These are phyloP conservation scores for Apiotrichum gamsii DNA, from an alignment of 1,284 basidiomycete genomes.

Conservation along the genomic window DNA sequence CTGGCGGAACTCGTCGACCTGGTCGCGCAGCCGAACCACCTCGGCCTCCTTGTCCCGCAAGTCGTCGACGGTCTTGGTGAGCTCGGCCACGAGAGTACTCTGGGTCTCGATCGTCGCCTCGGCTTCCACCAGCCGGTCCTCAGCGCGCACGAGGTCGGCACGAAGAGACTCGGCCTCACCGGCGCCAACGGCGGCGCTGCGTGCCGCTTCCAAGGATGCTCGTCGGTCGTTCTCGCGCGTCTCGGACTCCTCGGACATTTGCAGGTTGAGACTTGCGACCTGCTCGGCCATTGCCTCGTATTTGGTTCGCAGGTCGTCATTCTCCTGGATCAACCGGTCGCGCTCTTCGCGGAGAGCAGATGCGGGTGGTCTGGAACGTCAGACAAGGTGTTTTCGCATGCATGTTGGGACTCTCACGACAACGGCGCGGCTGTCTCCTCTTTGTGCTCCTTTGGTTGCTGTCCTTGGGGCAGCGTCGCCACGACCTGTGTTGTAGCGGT, in stretches of 20 bases:
- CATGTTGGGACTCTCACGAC: constrained; percentile 2
- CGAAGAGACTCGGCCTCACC: constrained; percentile 70
- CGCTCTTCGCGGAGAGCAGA: constrained; percentile 28
- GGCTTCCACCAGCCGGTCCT: constrained; percentile 72
- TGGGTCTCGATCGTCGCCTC: constrained; percentile 76
- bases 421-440: not conserved
- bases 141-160: constrained; percentile 58
- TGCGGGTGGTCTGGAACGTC: constrained; percentile 7
- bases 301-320: constrained; percentile 33
- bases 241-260: constrained; percentile 16
- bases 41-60: constrained; percentile 72
- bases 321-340: constrained; percentile 36
- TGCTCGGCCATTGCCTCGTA: constrained; percentile 39
- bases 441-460: constrained; percentile 7
- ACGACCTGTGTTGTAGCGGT: too few species aligned
- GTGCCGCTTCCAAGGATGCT: constrained; percentile 6
- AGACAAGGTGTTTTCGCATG: not conserved
- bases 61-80: constrained; percentile 71
- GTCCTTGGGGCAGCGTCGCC: constrained; percentile 26
- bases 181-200: constrained; percentile 4
- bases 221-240: constrained; percentile 8
- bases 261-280: constrained; percentile 32
- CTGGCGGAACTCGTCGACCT: constrained; percentile 91
- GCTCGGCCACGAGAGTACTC: constrained; percentile 59
- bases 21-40: constrained; percentile 73